Evolutionary conservation across 345 rosid species (phyloP).

Genomic region (Ricinus communis): DNA sequence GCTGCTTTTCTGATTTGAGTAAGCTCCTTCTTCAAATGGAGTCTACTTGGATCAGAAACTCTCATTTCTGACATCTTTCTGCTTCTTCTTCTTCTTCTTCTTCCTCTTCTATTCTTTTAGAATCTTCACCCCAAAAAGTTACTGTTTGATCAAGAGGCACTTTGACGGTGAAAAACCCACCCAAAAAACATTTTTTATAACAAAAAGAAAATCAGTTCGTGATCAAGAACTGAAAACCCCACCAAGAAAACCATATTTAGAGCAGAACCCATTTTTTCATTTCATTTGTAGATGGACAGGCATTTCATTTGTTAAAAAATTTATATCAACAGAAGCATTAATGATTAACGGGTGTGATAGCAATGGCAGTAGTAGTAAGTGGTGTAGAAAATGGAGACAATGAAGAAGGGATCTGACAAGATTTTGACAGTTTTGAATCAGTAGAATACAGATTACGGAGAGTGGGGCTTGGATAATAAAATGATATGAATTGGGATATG

Average conservation of each 20-base stretch:
- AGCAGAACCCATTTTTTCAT: slow-evolving; percentile 11
- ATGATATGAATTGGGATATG: background rate
- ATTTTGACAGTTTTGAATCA: background rate
- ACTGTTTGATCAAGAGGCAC: too few relatives aligned
- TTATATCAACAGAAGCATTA: slow-evolving; percentile 8
- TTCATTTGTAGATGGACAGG: too few relatives aligned
- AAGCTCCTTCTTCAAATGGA: slow-evolving; percentile 83
- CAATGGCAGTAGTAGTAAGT: background rate
- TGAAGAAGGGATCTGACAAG: slow-evolving; percentile 19
- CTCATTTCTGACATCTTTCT: slow-evolving; percentile 53
- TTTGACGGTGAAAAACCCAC: too few relatives aligned
- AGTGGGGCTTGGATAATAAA: background rate
- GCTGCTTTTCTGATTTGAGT: slow-evolving; percentile 90
- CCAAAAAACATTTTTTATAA: background rate
- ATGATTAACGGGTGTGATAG: background rate
- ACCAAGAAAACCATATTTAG: slow-evolving; percentile 7
- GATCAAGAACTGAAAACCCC: slow-evolving; percentile 14
- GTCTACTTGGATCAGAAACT: slow-evolving; percentile 65
- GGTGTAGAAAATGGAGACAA: too few relatives aligned
- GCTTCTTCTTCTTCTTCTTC: background rate
- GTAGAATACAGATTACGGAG: background rate
- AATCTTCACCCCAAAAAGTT: background rate
- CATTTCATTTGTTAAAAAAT: too few relatives aligned
- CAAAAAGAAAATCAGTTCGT: background rate
- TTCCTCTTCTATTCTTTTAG: too few relatives aligned